phyloP scores from a whole-genome alignment of 768 basidiomycete species.

The Plicaturopsis crispa region DNA sequence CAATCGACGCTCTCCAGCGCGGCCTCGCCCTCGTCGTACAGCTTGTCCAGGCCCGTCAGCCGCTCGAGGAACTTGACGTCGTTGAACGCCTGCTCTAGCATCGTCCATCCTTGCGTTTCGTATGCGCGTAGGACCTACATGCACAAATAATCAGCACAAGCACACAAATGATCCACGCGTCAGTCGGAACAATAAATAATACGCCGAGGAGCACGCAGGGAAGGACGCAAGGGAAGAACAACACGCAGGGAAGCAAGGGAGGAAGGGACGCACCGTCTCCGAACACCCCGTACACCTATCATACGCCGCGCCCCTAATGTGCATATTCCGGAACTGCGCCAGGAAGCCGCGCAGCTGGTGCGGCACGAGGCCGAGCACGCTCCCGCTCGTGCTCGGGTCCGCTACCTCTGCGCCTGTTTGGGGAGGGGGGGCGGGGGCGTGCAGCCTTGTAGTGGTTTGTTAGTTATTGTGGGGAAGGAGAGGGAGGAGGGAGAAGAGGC shows the following conservation, averaged over 20 bases:
- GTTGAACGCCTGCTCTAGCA: constrained; percentile 78
- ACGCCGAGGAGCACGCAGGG: too few species aligned
- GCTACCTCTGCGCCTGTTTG: constrained; percentile 20
- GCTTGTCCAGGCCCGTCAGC: constrained; percentile 71
- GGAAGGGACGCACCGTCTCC: constrained; percentile 44
- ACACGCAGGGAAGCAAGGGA: too few species aligned
- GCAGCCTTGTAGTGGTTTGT: constrained; percentile 28
- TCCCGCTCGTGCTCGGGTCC: constrained; percentile 24
- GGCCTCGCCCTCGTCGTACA: constrained; percentile 70
- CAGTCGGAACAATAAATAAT: too few species aligned
- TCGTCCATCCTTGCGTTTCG: constrained; percentile 67
- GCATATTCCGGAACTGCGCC: constrained; percentile 77
- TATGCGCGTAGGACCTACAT: constrained; percentile 84
- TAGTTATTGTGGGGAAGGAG: background rate
- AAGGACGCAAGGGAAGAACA: too few species aligned
- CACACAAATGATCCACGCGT: too few species aligned
- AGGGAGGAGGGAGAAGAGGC: background rate
- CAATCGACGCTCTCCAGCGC: constrained; percentile 74
- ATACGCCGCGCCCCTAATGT: constrained; percentile 82
- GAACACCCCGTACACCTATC: constrained; percentile 88
- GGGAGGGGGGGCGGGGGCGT: constrained; percentile 67
- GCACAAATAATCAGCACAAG: too few species aligned
- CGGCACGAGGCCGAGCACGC: constrained; percentile 81
- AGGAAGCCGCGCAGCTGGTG: constrained; percentile 93
- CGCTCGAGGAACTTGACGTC: constrained; percentile 68